Evolutionary conservation across 495 filamentous ascomycete genomes (phyloP), one percentile per base, ranked within the genome.

Genomic region (Trypethelium eluteriae): DNA sequence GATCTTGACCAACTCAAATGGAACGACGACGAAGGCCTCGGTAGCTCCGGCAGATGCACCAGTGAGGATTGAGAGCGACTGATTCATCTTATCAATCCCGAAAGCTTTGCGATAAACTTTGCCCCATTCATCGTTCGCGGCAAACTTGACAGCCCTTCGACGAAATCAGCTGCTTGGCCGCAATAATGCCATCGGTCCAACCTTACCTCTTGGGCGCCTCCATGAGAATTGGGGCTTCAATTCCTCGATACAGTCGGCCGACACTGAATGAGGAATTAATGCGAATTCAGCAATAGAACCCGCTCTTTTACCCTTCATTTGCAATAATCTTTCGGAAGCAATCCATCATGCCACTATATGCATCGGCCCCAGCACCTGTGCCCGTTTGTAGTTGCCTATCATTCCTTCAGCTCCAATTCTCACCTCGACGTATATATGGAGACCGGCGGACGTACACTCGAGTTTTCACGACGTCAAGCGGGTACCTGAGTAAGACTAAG

Each of bases 101-200:
- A 98, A 98, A 47, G 86, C 73, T 64, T 85, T 86, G 65, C 89
- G 89, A 82, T 94, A 98, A 78, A 96, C 85, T 76, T 87, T 85
- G 69, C 94, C 94, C 94, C 94, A 98, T 76, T 92, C 88, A 76
- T 98, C 95, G 78, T 98, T 98, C 75, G 94, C 95, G 62, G 94
- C 93, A 79, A 98, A 98, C 78, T 98, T 98, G 79, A 90, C 96
- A 9, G 94, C 94, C 76, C 94, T 59, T 9, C 3, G 32, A n/a
- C 5, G 53, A 84, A 66, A 56, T 46, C 50, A 62, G 25, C 11
- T 6, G 11, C 38, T 53, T 39, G 39, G 16, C 32, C 10, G 16
- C 56, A 44, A 7, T 49, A 38, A 25, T 25, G 25, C 25, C 25
- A 25, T 25, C 11, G 34, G 18, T 41, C 18, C 38, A 46, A 36